A percentile compares a stretch with the other conserved stretches of the same genome.
These are phyloP conservation scores for Sphaerostilbella broomeana DNA, from an alignment of 2,329 filamentous ascomycete species.

Conservation along the genomic window DNA sequence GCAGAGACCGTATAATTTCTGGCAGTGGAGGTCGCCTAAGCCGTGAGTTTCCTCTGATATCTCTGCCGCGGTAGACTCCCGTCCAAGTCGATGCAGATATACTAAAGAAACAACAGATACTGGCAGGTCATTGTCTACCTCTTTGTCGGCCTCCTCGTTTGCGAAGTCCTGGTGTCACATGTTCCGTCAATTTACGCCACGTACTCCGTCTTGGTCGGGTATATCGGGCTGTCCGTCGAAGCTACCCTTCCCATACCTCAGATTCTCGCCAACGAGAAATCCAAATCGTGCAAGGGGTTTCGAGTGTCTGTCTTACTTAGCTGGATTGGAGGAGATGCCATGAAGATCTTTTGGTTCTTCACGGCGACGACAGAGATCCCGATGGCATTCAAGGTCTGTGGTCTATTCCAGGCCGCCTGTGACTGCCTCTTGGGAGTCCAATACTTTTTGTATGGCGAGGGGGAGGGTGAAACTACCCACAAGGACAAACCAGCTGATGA, in stretches of 20 bases:
- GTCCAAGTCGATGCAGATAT: too few species aligned
- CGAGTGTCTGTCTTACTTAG: constrained; percentile 67
- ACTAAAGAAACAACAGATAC: too few species aligned
- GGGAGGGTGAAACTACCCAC: constrained; percentile 27
- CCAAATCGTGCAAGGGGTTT: constrained; percentile 69
- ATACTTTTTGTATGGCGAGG: constrained; percentile 62
- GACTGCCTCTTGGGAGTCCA: constrained; percentile 69
- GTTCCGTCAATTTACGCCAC: constrained; percentile 50
- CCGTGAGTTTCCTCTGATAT: constrained; percentile 43
- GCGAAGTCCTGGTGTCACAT: constrained; percentile 62
- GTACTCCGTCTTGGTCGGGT: constrained; percentile 65
- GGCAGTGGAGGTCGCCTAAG: constrained; percentile 70
- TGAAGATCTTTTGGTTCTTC: constrained; percentile 88
- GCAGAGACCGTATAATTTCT: constrained; percentile 69
- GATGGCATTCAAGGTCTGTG: constrained; percentile 74
- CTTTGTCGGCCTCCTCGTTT: constrained; percentile 50
- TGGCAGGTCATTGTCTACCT: constrained; percentile 73
- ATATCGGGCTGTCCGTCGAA: constrained; percentile 70
- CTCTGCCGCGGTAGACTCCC: background rate
- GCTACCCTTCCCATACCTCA: constrained; percentile 78
- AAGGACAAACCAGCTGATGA: constrained; percentile 35
- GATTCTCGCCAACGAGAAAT: constrained; percentile 62
- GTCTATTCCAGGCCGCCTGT: constrained; percentile 72
- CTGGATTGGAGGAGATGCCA: constrained; percentile 73
- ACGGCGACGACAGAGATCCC: constrained; percentile 64